A percentile compares a stretch with the other conserved stretches of the same genome.
Evolutionary conservation across 2,329 filamentous ascomycete species (phyloP).

Genomic region (Alternaria sp.): DNA sequence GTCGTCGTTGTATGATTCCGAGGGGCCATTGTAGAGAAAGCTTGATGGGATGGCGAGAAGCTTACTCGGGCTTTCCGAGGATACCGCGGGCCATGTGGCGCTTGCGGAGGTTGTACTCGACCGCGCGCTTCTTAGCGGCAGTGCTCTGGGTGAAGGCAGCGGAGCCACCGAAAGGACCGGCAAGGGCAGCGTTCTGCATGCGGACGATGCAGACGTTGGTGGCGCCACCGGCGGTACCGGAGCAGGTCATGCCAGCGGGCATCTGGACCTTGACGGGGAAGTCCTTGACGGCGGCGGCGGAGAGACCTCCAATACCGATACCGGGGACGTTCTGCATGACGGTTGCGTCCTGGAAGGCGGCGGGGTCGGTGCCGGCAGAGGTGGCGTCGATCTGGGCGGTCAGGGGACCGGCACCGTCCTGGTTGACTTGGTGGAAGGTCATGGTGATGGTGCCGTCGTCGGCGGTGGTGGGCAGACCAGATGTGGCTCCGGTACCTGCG

Average conservation of each 20-base stretch:
- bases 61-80: conserved; percentile 38
- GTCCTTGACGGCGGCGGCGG: conserved; percentile 65
- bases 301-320: conserved; percentile 63
- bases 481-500: conserved; percentile 60
- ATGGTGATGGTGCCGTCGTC: conserved; percentile 68
- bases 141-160: conserved; percentile 69
- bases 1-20: not conserved
- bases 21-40: not conserved
- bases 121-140: conserved; percentile 65
- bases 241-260: conserved; percentile 71
- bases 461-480: conserved; percentile 66
- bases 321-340: conserved; percentile 69
- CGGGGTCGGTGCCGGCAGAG: conserved; percentile 66
- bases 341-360: conserved; percentile 65
- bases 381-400: conserved; percentile 67
- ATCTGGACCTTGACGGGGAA: conserved; percentile 71
- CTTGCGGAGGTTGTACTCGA: conserved; percentile 60
- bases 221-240: conserved; percentile 64
- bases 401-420: conserved; percentile 71
- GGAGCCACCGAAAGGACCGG: conserved; percentile 71
- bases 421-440: conserved; percentile 74
- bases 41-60: not conserved
- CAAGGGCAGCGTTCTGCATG: conserved; percentile 66
- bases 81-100: conserved; percentile 45
- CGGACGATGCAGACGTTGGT: conserved; percentile 70